Evolutionary conservation across 2,329 filamentous ascomycete species (phyloP), one percentile per base, ranked within the genome.

Genomic region (Fusarium setosum): DNA sequence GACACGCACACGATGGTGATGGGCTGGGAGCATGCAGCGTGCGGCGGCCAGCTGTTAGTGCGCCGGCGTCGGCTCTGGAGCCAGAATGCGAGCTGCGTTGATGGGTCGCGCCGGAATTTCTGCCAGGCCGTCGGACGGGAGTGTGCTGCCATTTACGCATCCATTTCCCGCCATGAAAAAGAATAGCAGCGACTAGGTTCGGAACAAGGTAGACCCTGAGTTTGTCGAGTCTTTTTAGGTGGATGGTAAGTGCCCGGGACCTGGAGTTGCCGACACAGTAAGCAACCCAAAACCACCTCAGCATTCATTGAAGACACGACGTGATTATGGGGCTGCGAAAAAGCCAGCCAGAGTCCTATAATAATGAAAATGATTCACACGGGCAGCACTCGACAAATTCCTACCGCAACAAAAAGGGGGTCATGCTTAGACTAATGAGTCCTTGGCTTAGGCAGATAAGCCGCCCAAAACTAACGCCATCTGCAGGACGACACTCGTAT

Each of bases 401-500:
- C 63, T 29, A 52, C 49, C 54, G 34, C 63, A 35, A 17, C 34
- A 31, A 35, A 52, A 49, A 38, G 45, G 38, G 50, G 37, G 40
- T n/a, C n/a, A 54, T 23, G 20, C 31, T 34, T 49, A 63, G 48
- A 60, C 63, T 49, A 47, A 31, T 32, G 48, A 65, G 47, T 61
- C 51, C 47, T 61, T 29, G 37, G 37, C 26, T 20, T 60, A 55
- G 56, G 64, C 60, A 54, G 60, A 65, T 54, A 56, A 40, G 51
- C 47, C 54, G 61, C 55, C 59, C 53, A 34, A 56, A 44, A 20
- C n/a, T 15, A 57, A 49, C 65, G 65, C 57, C 65, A 68, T 57
- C 24, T 62, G 56, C 56, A 51, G 55, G 60, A 65, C 49, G 44
- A 42, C 61, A 40, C 65, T 68, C 65, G 65, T 68, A 68, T 68